Base-by-base conservation (phyloP, 2,329 filamentous ascomycete species). In the Penicillium rolfsii region DNA sequence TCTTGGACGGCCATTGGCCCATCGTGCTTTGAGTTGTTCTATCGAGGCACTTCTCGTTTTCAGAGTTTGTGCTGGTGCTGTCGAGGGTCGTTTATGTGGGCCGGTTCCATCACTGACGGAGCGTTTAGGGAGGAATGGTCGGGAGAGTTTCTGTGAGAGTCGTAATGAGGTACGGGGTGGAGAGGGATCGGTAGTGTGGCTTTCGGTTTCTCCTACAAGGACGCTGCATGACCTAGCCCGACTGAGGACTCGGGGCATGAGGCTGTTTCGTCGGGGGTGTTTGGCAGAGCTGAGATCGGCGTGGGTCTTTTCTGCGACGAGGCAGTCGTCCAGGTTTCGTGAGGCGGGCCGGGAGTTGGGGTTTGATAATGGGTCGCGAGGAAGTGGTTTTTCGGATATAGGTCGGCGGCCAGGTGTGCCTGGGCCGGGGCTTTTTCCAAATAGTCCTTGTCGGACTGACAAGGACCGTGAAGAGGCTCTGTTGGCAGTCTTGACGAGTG, bases 341-440 rank as follows among this genome's bases (percentile, higher is more conserved):
- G 59, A 56, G 48, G 59, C 59, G 33, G 58, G 67, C 48, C 61
- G 48, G 35, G 60, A 50, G 7, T 57, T 62, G n/a, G 61, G 46
- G 4, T 61, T 57, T 22, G 60, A 56, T 2, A 52, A 61, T 36
- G 73, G 74, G 58, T 72, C 73, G 38, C 58, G 62, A 11, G 74
- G 73, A 8, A 76, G 64, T 26, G 73, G 73, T 57, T 76, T 76
- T 33, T 74, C 69, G 33, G 63, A 61, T 14, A 54, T 22, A 6
- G 54, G 48, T 12, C 45, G 57, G 26, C 53, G 38, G 7, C 43
- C 5, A 24, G 59, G 56, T 5, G 61, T 55, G 5, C 66, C 58
- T 22, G 53, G 24, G 5, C 57, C 49, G 4, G 50, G 38, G 5
- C 36, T 28, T 49, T 59, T 71, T 8, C 69, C 60, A 53, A 73